phyloP scores from a whole-genome alignment of 129 eudicot species.

The sunflower (Helianthus annuus) region HanXRQr2.0-SUNRISE NC_035444.2:32945157-32945656 shows the following conservation, averaged over 20 bases:
- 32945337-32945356: conserved; percentile 42
- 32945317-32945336: conserved; percentile 48
- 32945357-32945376: conserved; percentile 41
- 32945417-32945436: conserved; percentile 43
- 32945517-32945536: conserved; percentile 59
- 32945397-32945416: conserved; percentile 46
- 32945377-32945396: conserved; percentile 40
- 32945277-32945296: conserved; percentile 38
- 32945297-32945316: conserved; percentile 43
- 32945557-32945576: conserved; percentile 54
- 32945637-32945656: conserved; percentile 40
- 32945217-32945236: conserved; percentile 39
- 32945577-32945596: conserved; percentile 55
- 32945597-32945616: conserved; percentile 48
- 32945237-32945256: conserved; percentile 27
- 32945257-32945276: conserved; percentile 37
- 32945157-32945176: conserved; percentile 46
- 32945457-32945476: conserved; percentile 21
- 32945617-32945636: conserved; percentile 45
- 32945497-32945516: conserved; percentile 27
- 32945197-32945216: conserved; percentile 36
- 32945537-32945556: conserved; percentile 75
- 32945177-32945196: conserved; percentile 44
- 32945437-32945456: conserved; percentile 32
- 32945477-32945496: conserved; percentile 17